Base-by-base conservation (phyloP, 257 asterid genomes). In the Agastache rugosa region DNA sequence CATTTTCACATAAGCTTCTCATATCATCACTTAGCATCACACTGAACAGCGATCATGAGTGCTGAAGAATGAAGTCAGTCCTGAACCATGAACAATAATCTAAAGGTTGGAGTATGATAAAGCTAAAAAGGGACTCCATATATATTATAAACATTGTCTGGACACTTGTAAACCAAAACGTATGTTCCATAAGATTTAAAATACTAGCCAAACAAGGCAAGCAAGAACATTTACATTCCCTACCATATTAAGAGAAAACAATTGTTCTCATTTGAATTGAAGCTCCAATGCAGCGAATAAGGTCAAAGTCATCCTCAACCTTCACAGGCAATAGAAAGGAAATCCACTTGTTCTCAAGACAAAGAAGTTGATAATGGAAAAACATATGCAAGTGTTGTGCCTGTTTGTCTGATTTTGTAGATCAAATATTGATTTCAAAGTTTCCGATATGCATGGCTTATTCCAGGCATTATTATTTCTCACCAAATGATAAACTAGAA, bases 231-330 rank as follows among this genome's bases (percentile, higher is more conserved):
- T 78, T 75, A 69, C 78, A 79, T 83, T 79, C 88, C 93, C 95
- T 91, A 93, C 96, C 98, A 89, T 88, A 80, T 82, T 71, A 85
- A 77, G 87, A 87, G 93, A 88, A 86, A 87, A 87, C 88, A 88
- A 86, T 70, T 86, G 90, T 85, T 75, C 88, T 87, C 91, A 93
- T 84, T 85, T 78, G 84, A 79, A 87, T 81, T 85, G 96, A 83
- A 81, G 98, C 96, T 91, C 96, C 98, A 84, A 91, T 69, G 95
- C 96, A 91, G 96, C 89, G 80, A 88, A 87, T 88, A 83, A 84
- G 91, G 85, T 86, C 93, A 92, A 86, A 85, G 85, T 84, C 90
- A 82, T 93, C 93, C 93, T 79, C 94, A 87, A 89, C 98, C 97
- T 90, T 92, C 97, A 91, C 78, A 88, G 88, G 88, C 88, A 83